phyloP scores from a whole-genome alignment of 495 filamentous ascomycete genomes.

The Rostrohypoxylon terebratum region DNA sequence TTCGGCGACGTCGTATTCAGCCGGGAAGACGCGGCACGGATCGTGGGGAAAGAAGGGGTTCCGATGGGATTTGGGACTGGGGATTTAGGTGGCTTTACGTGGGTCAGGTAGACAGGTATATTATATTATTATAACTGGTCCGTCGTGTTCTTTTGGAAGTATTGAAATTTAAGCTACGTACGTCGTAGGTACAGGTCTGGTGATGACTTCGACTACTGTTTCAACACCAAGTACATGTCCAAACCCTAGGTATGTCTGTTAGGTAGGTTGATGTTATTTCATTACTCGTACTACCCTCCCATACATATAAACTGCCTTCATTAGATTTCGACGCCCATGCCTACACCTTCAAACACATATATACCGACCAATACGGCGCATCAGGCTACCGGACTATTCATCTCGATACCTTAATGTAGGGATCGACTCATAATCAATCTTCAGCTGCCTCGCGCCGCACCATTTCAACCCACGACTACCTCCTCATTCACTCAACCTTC shows the following conservation, averaged over 20 bases:
- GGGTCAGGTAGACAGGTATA: neutral
- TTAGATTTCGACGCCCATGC: conserved; percentile 7
- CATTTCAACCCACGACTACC: too few relatives aligned
- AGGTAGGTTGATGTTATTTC: neutral
- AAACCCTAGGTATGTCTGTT: neutral
- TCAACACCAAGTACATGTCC: too few relatives aligned
- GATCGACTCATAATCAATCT: neutral
- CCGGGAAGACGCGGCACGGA: neutral
- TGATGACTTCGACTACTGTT: too few relatives aligned
- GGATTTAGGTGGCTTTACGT: too few relatives aligned
- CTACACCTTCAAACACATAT: neutral
- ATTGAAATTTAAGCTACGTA: neutral
- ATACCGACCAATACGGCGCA: neutral
- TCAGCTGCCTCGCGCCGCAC: too few relatives aligned
- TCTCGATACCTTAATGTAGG: neutral
- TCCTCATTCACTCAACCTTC: conserved; percentile 49
- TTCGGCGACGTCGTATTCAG: conserved; percentile 15
- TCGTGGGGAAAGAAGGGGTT: neutral
- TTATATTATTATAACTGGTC: neutral
- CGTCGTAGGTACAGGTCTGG: too few relatives aligned
- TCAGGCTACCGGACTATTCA: neutral
- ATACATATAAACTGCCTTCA: neutral
- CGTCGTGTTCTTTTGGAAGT: neutral
- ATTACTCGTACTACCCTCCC: neutral
- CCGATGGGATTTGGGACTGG: neutral